These are phyloP conservation scores for Nidula niveotomentosa DNA, from an alignment of 1,284 basidiomycete genomes.

Conservation along the genomic window DNA sequence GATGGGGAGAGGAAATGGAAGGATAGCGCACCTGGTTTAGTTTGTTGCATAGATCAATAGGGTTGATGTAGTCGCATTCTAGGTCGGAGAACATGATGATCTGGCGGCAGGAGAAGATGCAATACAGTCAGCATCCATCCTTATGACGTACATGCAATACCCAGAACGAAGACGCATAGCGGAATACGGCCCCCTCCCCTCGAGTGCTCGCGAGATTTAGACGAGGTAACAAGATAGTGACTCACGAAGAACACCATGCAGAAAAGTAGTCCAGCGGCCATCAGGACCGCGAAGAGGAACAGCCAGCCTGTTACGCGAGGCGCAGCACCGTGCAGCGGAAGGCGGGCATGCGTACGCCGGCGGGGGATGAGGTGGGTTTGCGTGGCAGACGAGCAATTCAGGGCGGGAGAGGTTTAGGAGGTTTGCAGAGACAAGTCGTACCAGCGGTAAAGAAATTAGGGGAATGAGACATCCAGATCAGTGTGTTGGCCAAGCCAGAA, in stretches of 20 bases:
- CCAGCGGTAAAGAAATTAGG: too few species aligned
- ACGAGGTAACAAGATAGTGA: constrained; percentile 17
- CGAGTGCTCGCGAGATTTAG: background rate
- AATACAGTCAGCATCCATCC: background rate
- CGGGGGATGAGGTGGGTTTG: background rate
- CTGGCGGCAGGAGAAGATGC: constrained; percentile 38
- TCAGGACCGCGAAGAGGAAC: constrained; percentile 91
- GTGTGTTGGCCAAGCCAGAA: too few species aligned
- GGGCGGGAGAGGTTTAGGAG: constrained; percentile 35
- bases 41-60: constrained; percentile 99
- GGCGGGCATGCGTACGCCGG: background rate
- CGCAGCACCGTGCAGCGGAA: background rate
- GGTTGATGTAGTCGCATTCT: constrained; percentile 99
- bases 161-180: too few species aligned
- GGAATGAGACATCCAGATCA: too few species aligned
- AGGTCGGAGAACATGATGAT: constrained; percentile 99
- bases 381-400: constrained; percentile 7
- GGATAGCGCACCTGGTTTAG: constrained; percentile 82
- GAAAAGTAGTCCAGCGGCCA: constrained; percentile 91
- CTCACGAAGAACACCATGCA: constrained; percentile 98
- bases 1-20: background rate
- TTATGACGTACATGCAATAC: too few species aligned
- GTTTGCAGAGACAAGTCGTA: too few species aligned
- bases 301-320: constrained; percentile 71
- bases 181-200: background rate